A percentile compares a stretch with the other conserved stretches of the same genome.
These are phyloP conservation scores for Stemphylium lycopersici DNA, from an alignment of 2,329 filamentous ascomycete genomes.

Conservation along the genomic window DNA sequence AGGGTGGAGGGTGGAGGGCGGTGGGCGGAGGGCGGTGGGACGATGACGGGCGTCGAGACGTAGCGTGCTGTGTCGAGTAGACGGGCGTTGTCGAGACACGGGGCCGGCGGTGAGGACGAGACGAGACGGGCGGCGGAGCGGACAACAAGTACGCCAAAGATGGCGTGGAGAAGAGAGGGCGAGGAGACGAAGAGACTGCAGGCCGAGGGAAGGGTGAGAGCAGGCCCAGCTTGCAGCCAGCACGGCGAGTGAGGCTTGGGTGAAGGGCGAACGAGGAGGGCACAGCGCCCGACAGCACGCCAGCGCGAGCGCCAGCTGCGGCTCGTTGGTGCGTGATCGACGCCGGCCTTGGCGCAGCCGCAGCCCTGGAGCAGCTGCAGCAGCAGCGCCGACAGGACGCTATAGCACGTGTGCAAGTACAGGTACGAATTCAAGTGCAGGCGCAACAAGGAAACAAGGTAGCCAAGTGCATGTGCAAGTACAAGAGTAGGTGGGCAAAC, in stretches of 20 bases:
- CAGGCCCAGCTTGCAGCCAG: constrained; percentile 13
- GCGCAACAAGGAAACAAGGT: too few species aligned
- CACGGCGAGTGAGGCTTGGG: constrained; percentile 17
- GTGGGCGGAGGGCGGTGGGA: not conserved
- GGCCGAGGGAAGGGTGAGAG: not conserved
- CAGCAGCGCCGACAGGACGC: constrained; percentile 12
- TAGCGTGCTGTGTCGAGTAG: constrained; percentile 3
- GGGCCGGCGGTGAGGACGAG: constrained; percentile 2
- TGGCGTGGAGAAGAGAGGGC: not conserved
- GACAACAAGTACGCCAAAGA: not conserved
- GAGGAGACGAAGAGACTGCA: too few species aligned
- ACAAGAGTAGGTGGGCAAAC: too few species aligned
- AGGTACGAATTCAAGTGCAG: not conserved
- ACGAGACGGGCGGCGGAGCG: not conserved
- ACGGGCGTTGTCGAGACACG: not conserved
- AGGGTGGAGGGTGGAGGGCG: not conserved
- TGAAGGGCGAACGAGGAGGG: constrained; percentile 8
- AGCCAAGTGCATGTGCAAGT: too few species aligned
- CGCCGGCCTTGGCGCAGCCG: constrained; percentile 15
- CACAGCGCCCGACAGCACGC: constrained; percentile 9
- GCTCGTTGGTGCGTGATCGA: constrained; percentile 18
- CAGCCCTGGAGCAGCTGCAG: constrained; percentile 6
- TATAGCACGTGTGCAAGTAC: constrained; percentile 1
- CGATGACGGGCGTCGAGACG: constrained; percentile 6
- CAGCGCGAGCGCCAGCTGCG: constrained; percentile 7